Evolutionary conservation across 2,329 filamentous ascomycete genomes (phyloP), one percentile per base, ranked within the genome.

Genomic region (Sarocladium kiliense): DNA sequence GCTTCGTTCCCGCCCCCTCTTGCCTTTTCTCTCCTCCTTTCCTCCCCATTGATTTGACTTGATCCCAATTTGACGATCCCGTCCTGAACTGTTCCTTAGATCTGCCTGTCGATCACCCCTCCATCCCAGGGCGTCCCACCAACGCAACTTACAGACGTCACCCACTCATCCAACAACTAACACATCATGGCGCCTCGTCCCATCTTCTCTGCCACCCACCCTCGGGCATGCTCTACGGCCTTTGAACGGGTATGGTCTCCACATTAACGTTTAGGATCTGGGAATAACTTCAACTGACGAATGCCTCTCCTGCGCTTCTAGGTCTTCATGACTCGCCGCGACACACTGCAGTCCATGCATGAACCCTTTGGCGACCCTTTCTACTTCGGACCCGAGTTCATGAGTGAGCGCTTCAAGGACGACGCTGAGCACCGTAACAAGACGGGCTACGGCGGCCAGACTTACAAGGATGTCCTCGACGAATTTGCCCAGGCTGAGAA

Each of bases 311-410:
- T n/a, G 6, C 16, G 21, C 23, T 56, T 55, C 39, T 62, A 94
- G 89, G 92, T 97, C 61, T 97, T 99, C 72, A 97, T 97, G 93
- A 96, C 92, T 64, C 88, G 91, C 62, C 82, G 83, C 63, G 87
- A 96, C 66, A 85, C 80, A 54, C 81, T 97, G 57, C 79, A 87
- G 64, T 96, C 90, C 68, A 79, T 94, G 63, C 94, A 97, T 71
- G 94, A 99, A 75, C 94, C 94, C 4, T 97, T 97, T 72, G 93
- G 93, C 54, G 94, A 97, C 73, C 89, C 92, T 58, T 97, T 93
- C 69, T 97, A 97, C 76, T 97, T 88, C 67, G 93, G 94, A 54
- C 92, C 93, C 6, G 94, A 99, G 74, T 82, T 90, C 63, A 79
- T 97, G 63, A 86, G 88, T 65, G 76, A 82, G 54, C 84, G 94